These are phyloP conservation scores for Kalmanozyma brasiliensis DNA, from an alignment of 1,284 basidiomycete genomes.

Conservation along the genomic window DNA sequence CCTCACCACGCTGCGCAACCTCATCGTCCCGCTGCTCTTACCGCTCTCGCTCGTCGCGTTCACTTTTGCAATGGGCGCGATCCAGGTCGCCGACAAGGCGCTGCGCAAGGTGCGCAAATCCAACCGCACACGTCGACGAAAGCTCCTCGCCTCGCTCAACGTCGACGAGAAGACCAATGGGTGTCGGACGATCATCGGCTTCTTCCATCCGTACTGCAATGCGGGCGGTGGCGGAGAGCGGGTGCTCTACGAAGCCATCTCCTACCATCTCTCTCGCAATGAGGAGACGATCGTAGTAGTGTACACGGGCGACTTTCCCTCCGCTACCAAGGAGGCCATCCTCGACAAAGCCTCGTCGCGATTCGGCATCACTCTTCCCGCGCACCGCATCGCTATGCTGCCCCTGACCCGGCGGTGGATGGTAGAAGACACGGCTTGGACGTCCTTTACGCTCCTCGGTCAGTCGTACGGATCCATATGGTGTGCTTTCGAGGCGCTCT, in stretches of 20 bases:
- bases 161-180: slow-evolving; percentile 25
- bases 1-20: slow-evolving; percentile 2
- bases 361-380: slow-evolving; percentile 82
- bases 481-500: slow-evolving; percentile 82
- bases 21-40: slow-evolving; percentile 21
- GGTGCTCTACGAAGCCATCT: slow-evolving; percentile 91
- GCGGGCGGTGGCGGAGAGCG: slow-evolving; percentile 97
- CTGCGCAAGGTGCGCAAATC: slow-evolving; percentile 17
- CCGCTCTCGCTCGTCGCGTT: slow-evolving; percentile 28
- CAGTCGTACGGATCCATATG: slow-evolving; percentile 88
- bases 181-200: slow-evolving; percentile 71
- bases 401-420: slow-evolving; percentile 78
- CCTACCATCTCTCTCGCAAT: slow-evolving; percentile 79
- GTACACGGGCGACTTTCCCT: slow-evolving; percentile 77
- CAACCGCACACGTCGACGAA: slow-evolving; percentile 27
- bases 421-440: slow-evolving; percentile 86
- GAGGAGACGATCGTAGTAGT: slow-evolving; percentile 80
- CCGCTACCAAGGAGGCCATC: slow-evolving; percentile 79
- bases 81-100: slow-evolving; percentile 35
- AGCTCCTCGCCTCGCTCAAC: slow-evolving; percentile 20
- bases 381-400: slow-evolving; percentile 78
- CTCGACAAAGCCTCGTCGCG: slow-evolving; percentile 72
- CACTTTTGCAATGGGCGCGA: slow-evolving; percentile 24
- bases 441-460: slow-evolving; percentile 86
- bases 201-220: slow-evolving; percentile 97